Evolutionary conservation across 2,329 filamentous ascomycete genomes (phyloP).

Genomic region (Fusarium vanettenii): DNA sequence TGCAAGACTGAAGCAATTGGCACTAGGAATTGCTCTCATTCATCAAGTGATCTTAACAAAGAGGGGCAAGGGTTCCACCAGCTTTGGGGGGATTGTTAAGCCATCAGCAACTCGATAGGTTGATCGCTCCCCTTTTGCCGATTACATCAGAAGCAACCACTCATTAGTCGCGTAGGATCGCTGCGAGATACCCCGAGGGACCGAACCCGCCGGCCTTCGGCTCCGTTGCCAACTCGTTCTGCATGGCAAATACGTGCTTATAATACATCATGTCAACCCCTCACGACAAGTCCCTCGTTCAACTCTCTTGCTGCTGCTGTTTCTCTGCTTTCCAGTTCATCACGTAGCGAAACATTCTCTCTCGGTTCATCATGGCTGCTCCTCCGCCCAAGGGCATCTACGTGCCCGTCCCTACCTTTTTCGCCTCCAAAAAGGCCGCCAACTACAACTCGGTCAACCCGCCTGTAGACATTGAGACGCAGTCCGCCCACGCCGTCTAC

Average conservation of each 20-base stretch:
- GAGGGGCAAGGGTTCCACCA: constrained; percentile 20
- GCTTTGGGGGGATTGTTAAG: constrained; percentile 5
- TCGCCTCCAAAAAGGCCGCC: constrained; percentile 57
- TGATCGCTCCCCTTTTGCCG: constrained; percentile 5
- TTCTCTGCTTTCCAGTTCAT: neutral
- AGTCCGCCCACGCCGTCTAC: constrained; percentile 68
- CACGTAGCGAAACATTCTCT: neutral
- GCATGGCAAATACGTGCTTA: constrained; percentile 21
- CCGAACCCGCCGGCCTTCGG: constrained; percentile 32
- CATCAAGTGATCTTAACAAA: neutral
- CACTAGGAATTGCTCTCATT: neutral
- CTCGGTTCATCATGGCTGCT: constrained; percentile 36
- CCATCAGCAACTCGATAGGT: constrained; percentile 19
- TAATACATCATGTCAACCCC: constrained; percentile 35
- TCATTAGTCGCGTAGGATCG: constrained; percentile 20
- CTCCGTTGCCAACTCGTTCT: neutral
- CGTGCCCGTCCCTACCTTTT: constrained; percentile 74
- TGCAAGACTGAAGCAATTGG: neutral
- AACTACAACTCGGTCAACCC: constrained; percentile 58
- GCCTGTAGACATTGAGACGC: constrained; percentile 67
- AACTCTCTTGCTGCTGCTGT: neutral
- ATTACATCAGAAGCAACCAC: constrained; percentile 17
- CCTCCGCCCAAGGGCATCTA: constrained; percentile 66
- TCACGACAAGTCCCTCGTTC: constrained; percentile 11
- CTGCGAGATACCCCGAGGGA: constrained; percentile 38